Base-by-base conservation (phyloP, 2,329 filamentous ascomycete genomes). In the Hypocreales sp. region DNA sequence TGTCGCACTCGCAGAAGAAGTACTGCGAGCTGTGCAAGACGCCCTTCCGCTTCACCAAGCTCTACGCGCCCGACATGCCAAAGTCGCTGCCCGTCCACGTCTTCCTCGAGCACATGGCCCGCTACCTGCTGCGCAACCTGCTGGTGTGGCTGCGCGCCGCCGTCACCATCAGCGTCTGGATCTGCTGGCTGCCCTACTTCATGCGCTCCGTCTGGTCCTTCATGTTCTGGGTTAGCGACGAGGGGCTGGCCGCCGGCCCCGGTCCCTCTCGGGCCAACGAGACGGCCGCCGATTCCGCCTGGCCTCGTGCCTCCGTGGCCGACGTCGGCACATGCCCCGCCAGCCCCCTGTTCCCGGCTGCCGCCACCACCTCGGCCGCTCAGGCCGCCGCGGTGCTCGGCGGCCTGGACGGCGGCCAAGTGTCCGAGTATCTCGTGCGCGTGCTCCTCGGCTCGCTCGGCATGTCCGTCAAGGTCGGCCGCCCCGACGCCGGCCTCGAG, bases 21-120 rank as follows among this genome's bases (percentile, higher is more conserved):
- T 81, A 98, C 61, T 98, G 92, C 64, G 90, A 98, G 60, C 74
- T 98, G 20, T 98, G 90, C 72, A 98, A 98, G 60, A 98, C 90
- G 3, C 77, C 86, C 0, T 98, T 95, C 48, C 80, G 84, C 34
- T 98, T 98, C 60, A 98, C 90, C 28, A 98, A 98, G 55, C 70
- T 98, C 21, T 98, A 98, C 58, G 76, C 86, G 35, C 83, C 84
- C 4, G 71, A 86, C 46, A 98, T 98, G 90, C 92, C 90, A 2
- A 69, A 72, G 35, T 72, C 70, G 9, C 66, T 98, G 10, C 90
- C 92, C 0, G 66, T 76, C 22, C 67, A 77, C 25, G 64, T 98
- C 35, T 94, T 98, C 43, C 39, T 84, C 30, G 74, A 73, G 36
- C 80, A 92, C 52, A 72, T 87, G 41, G 57, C 72, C 29, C 64